Evolutionary conservation across 2,329 filamentous ascomycete genomes (phyloP).

Genomic region (Aspergillus japonicus): DNA sequence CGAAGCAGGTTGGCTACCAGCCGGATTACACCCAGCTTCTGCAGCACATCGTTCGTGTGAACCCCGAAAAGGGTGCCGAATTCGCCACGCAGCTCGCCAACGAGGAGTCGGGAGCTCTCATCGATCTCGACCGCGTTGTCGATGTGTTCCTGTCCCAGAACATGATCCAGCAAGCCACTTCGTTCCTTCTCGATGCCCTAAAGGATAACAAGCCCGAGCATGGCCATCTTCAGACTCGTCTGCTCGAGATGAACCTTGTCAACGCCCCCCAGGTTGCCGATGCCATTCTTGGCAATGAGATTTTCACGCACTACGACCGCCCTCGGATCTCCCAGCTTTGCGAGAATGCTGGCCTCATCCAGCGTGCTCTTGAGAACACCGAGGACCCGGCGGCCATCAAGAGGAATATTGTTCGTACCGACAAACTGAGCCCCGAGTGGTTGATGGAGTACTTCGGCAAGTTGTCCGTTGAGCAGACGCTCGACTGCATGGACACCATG

Average conservation of each 20-base stretch:
- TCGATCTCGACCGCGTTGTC: conserved; percentile 91
- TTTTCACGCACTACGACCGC: conserved; percentile 98
- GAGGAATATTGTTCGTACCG: conserved; percentile 77
- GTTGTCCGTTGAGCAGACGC: conserved; percentile 88
- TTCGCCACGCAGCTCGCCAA: conserved; percentile 92
- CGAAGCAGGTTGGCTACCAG: conserved; percentile 78
- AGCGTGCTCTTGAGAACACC: conserved; percentile 90
- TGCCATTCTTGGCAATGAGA: conserved; percentile 94
- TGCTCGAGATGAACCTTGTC: conserved; percentile 96
- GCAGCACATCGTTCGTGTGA: conserved; percentile 86
- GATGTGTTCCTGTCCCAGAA: conserved; percentile 98
- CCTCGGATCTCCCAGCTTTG: conserved; percentile 83
- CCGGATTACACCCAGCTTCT: conserved; percentile 94
- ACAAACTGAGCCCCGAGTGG: conserved; percentile 89
- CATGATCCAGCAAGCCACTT: conserved; percentile 95
- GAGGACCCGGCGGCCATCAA: conserved; percentile 88
- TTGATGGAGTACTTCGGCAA: conserved; percentile 89
- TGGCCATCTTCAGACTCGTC: conserved; percentile 84
- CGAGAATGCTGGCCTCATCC: conserved; percentile 83
- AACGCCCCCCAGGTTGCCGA: conserved; percentile 97
- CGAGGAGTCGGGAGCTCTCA: conserved; percentile 78
- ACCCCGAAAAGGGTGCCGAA: conserved; percentile 90
- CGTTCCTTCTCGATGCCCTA: conserved; percentile 93
- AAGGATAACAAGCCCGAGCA: conserved; percentile 95
- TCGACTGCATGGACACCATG: conserved; percentile 96